These are phyloP conservation scores for Inga laurina DNA, from an alignment of 306 rosid genomes.

Conservation along the genomic window DNA sequence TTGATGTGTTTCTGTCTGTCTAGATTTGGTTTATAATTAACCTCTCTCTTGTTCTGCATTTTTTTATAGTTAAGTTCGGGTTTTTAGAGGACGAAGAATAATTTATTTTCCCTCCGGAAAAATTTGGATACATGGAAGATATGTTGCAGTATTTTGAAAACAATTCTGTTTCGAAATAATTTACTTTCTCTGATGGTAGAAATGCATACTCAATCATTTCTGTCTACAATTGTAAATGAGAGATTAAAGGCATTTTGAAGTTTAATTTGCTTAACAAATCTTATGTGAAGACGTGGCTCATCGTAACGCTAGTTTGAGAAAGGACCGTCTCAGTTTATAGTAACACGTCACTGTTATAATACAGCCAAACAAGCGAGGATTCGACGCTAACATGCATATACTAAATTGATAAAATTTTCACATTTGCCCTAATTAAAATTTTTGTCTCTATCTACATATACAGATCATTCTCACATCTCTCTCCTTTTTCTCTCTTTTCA, in stretches of 20 bases:
- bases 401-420: too few species aligned
- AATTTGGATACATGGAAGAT: not conserved
- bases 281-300: constrained; percentile 16
- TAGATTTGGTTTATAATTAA: not conserved
- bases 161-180: not conserved
- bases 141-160: not conserved
- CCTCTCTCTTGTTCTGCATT: not conserved
- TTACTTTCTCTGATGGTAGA: not conserved
- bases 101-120: not conserved
- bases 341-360: not conserved
- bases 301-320: constrained; percentile 13
- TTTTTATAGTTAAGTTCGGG: not conserved
- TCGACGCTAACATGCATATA: not conserved
- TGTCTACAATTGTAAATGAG: not conserved
- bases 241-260: constrained; percentile 18
- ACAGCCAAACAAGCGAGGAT: not conserved
- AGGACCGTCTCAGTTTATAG: constrained; percentile 18
- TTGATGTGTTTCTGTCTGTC: constrained; percentile 2
- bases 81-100: not conserved
- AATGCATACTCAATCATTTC: not conserved
- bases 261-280: constrained; percentile 18
- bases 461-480: too few species aligned
- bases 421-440: too few species aligned
- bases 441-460: too few species aligned
- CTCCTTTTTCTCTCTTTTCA: too few species aligned